Evolutionary conservation across 176 grass and related monocot genomes (phyloP), one percentile per base, ranked within the genome.

Genomic region (Raddia guianensis): DNA sequence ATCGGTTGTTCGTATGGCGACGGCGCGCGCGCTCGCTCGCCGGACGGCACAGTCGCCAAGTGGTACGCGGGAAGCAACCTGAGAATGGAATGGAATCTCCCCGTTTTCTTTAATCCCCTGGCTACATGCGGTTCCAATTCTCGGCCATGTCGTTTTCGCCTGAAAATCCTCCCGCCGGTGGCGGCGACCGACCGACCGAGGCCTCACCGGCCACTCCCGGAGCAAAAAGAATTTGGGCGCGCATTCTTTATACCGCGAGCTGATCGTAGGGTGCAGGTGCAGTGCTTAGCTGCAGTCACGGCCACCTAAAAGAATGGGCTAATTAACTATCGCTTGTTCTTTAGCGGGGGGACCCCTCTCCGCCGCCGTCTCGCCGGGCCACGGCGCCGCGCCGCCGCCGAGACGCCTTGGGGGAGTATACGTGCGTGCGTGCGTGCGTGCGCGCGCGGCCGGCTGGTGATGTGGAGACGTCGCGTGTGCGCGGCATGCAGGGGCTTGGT

Each of bases 81-180:
- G 44, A 35, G 46, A 80, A 84, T 34, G 53, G 86, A 84, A 79
- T 80, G 81, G 81, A 88, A 84, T 84, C 86, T 84, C 45, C 4
- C 20, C 35, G 27, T 34, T 78, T 84, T 63, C 63, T 80, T 84
- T 84, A 80, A 52, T 61, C 68, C 32, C 50, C 0, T 61, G 74
- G 60, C 67, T 53, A 66, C 73, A 67, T 79, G 45, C 56, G 16
- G 19, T 79, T 79, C 50, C 86, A 79, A 74, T 88, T 74, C 62
- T 58, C 70, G 50, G 9, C 5, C 12, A 47, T 49, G 80, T 88
- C 86, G 80, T 79, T 73, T 83, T 60, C 68, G 32, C 59, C 51
- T 19, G 74, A 79, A 86, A 69, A 40, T 21, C 15, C 5, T 6
- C 33, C 9, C 3, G 45, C 43, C 27, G 33, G 69, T 79, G 86